Evolutionary conservation across 495 filamentous ascomycete genomes (phyloP), one percentile per base, ranked within the genome.

Genomic region (Daldinia concentrica): DNA sequence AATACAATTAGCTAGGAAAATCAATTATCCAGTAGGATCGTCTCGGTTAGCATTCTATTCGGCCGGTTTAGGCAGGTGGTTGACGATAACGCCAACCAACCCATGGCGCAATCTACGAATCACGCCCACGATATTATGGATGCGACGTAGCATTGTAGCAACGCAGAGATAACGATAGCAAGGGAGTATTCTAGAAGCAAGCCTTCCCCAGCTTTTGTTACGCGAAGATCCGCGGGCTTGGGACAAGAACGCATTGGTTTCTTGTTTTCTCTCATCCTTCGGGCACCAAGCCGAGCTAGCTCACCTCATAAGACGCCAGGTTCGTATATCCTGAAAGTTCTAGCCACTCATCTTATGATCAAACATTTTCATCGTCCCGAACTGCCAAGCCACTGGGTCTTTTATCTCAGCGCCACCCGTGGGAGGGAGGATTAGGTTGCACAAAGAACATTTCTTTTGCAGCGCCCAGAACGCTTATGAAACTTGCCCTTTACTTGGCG

Each of bases 61-160:
- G 26, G 39, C 70, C 57, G 32, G 29, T 64, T 73, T 73, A 68
- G 70, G 70, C 64, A 73, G 70, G 70, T 73, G 37, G 41, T 30
- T 65, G 55, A 24, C 30, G 70, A 73, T 73, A 73, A 73, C 54
- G 50, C 39, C 8, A n/a, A 26, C 15, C 41, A 12, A 19, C 15
- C 41, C 6, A 30, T 3, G 37, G 22, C 22, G n/a, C 24, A 54
- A 30, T 56, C 69, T 55, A 64, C 69, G 51, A 68, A 68, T 68
- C 43, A 51, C 11, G 56, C 48, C 29, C 7, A 9, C 64, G 55
- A 43, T 26, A 41, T 67, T 68, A 36, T 9, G 15, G 36, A 68
- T 41, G 64, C 69, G 64, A 72, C 64, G 45, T 64, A 59, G 68
- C 19, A 70, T 70, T 30, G 56, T 14, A 6, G 24, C 15, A 26